Base-by-base conservation (phyloP, 306 rosid genomes). In the Acacia acuminata region DNA sequence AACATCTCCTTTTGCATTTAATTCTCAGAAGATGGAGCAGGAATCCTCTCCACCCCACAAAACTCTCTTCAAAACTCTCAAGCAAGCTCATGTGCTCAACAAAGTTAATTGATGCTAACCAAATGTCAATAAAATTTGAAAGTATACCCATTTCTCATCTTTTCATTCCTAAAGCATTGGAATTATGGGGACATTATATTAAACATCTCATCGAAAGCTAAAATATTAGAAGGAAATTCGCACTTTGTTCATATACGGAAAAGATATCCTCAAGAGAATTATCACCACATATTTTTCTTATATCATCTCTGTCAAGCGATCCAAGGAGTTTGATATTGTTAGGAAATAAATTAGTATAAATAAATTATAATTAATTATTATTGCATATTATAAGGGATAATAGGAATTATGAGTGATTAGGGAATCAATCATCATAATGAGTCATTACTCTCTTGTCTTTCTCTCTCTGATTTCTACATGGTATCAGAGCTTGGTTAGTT, bases 191-290 rank as follows among this genome's bases (percentile, higher is more conserved):
- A 6, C 56, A 22, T 71, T 3, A 8, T 44, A 71, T 71, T 71
- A 72, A 11, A 77, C 63, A 30, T 30, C 17, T 79, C 65, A 69
- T 51, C 30, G 4, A 75, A 70, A 77, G 55, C 77, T 20, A 79
- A 67, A 78, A 22, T 71, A 79, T 61, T 42, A 36, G 60, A 78
- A 72, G 44, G 79, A 40, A 65, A 63, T 83, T 63, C 25, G 16
- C 50, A 95, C 99, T 98, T 92, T 93, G 99, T 85, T 95, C 98
- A 78, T 83, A 95, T 36, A 87, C 96, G 99, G 99, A 82, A 95
- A 95, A 75, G 99, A 92, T 88, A 95, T 90, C 99, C 84, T 90
- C 97, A 51, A 98, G 99, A 88, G 92, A 84, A 82, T 87, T 93
- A 42, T 95, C 97, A 19, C 99, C 96, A 12, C 99, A 95, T 76